Conservation (phyloP, 805 yeast genomes). For the Wilhelminamyces savonicus region DNA sequence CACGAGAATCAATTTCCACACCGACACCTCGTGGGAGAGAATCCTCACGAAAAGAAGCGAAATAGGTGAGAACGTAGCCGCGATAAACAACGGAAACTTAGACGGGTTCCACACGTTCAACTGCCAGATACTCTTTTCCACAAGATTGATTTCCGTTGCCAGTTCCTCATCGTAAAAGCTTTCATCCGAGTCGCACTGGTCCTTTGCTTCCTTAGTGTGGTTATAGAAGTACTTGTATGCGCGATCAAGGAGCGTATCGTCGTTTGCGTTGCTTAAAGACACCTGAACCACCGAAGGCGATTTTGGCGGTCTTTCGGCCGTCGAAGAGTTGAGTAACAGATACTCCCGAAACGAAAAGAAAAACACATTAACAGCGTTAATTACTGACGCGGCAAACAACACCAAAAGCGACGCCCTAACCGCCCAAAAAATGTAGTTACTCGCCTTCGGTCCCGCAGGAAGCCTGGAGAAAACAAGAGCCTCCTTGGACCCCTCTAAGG, state of each 20-base stretch:
- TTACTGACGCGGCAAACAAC: conserved; percentile 9
- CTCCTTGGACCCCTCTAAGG: conserved; percentile 4
- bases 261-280: no score
- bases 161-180: conserved; percentile 6
- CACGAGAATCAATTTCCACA: conserved; percentile 29
- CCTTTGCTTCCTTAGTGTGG: conserved; percentile 6
- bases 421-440: neutral
- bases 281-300: no score
- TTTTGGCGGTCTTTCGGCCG: no score
- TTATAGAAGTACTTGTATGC: no score
- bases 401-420: neutral
- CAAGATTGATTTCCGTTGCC: conserved; percentile 2
- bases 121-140: conserved; percentile 43
- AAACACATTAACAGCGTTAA: conserved; percentile 10
- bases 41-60: conserved; percentile 36
- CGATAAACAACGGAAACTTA: conserved; percentile 44
- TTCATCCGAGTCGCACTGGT: conserved; percentile 2
- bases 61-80: conserved; percentile 55
- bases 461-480: neutral
- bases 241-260: no score
- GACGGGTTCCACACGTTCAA: conserved; percentile 66
- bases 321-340: conserved; percentile 14
- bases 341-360: conserved; percentile 19
- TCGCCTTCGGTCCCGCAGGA: neutral
- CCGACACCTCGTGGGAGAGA: conserved; percentile 9